Base-by-base conservation (phyloP, 768 basidiomycete genomes). In the Boletus edulis region DNA sequence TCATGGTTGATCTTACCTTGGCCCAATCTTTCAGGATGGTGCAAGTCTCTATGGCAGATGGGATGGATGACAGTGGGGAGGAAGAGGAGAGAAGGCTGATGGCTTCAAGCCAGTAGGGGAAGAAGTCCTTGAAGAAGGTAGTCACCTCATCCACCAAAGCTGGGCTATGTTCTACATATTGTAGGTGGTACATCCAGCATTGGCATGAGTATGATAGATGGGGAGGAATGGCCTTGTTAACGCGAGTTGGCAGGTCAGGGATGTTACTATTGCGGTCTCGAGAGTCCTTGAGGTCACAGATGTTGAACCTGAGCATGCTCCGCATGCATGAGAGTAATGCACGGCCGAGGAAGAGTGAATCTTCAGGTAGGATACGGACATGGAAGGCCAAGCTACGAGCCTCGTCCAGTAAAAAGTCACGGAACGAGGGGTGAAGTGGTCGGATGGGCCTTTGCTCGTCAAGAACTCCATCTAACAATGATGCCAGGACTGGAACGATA, bases 51-150 rank as follows among this genome's bases (percentile, higher is more conserved):
- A 34, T 1, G 11, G 56, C 47, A 53, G 56, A 44, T 39, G 6
- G n/a, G 12, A 46, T 46, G 4, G 37, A 8, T 14, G 32, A 8
- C 10, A 43, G 14, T 22, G 49, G 53, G 5, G 51, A 49, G 40
- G 27, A 39, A 15, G 46, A 12, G 39, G 57, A 54, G 29, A 58
- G 50, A 3, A 64, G 51, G 35, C 63, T 55, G 12, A 76, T 57
- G 5, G 65, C 67, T 47, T 76, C 75, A 27, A 49, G 46, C 51
- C 42, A 56, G 44, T 34, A 55, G 37, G 54, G 43, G 12, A 49
- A 49, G 27, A n/a, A 49, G 10, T 39, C 15, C 29, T 49, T 56
- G 34, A 56, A 56, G 39, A 51, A 59, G 20, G 20, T 27, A 8
- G 48, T n/a, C 35, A 37, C 13, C 0, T 38, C 48, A 29, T 29